phyloP scores from a whole-genome alignment of 306 rosid species.

The Cyamopsis tetragonoloba region DNA sequence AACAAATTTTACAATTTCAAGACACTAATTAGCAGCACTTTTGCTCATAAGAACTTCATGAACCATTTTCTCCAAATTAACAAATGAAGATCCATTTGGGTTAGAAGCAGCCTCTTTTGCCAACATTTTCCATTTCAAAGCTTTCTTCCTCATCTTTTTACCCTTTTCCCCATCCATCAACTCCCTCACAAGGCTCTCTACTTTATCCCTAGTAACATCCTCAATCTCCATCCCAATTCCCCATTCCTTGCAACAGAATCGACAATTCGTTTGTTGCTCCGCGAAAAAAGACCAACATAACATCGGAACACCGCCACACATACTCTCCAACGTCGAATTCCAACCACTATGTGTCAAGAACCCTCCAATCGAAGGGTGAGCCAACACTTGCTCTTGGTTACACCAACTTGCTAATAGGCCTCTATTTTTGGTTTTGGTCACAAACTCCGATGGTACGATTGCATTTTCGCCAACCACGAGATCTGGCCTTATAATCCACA shows the following conservation, averaged over 20 bases:
- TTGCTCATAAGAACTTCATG: neutral
- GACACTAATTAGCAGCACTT: too few relatives aligned
- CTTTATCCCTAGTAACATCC: conserved; percentile 24
- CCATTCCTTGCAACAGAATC: conserved; percentile 48
- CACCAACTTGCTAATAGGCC: conserved; percentile 51
- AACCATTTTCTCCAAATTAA: conserved; percentile 26
- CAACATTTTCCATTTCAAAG: conserved; percentile 38
- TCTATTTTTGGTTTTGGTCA: conserved; percentile 30
- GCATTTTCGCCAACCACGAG: conserved; percentile 39
- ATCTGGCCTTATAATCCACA: conserved; percentile 64
- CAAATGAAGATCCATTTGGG: conserved; percentile 31
- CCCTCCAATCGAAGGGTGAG: conserved; percentile 49
- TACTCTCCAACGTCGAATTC: conserved; percentile 64
- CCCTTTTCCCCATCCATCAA: conserved; percentile 53
- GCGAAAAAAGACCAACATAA: conserved; percentile 69
- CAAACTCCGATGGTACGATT: conserved; percentile 38
- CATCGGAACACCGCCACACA: conserved; percentile 51
- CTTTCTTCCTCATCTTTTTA: conserved; percentile 38
- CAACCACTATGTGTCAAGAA: conserved; percentile 67
- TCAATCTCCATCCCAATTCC: conserved; percentile 60
- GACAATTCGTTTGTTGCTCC: conserved; percentile 64
- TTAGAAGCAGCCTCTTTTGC: conserved; percentile 28
- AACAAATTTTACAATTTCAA: too few relatives aligned
- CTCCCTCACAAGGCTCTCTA: conserved; percentile 42
- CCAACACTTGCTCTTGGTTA: conserved; percentile 51